Evolutionary conservation across 2,329 filamentous ascomycete species (phyloP).

Genomic region (Beauveria varroae): DNA sequence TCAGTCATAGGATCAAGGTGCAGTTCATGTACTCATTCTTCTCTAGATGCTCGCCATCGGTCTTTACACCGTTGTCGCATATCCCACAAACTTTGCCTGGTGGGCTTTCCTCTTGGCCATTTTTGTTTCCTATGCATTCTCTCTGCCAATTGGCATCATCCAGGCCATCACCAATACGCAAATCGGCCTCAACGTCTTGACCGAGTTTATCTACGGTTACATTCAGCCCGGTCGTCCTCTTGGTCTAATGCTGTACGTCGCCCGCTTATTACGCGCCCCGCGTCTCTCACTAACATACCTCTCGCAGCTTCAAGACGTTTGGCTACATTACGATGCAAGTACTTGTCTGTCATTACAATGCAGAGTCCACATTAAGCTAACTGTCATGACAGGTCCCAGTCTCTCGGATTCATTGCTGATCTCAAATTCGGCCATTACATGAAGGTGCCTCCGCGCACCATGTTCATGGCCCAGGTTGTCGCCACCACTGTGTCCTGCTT

Average conservation of each 20-base stretch:
- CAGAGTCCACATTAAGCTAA: neutral
- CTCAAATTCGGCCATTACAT: conserved; percentile 69
- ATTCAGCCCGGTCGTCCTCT: conserved; percentile 66
- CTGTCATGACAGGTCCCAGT: conserved; percentile 39
- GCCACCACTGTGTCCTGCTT: conserved; percentile 60
- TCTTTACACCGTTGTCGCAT: conserved; percentile 48
- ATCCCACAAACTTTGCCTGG: conserved; percentile 61
- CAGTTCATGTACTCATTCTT: conserved; percentile 11
- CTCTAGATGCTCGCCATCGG: conserved; percentile 45
- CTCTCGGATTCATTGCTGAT: conserved; percentile 56
- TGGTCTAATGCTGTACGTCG: conserved; percentile 60
- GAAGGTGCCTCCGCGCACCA: conserved; percentile 59
- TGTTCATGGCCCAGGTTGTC: conserved; percentile 59
- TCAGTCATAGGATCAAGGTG: conserved; percentile 6
- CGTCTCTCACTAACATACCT: neutral
- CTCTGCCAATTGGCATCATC: conserved; percentile 62
- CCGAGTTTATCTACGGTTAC: conserved; percentile 68
- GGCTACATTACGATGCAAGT: conserved; percentile 51
- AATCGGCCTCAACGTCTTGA: conserved; percentile 67
- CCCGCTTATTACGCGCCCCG: neutral
- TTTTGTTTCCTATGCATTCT: conserved; percentile 54
- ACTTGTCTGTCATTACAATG: too few relatives aligned
- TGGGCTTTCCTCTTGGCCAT: conserved; percentile 65
- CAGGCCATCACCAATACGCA: conserved; percentile 63
- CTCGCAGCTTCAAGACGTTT: conserved; percentile 52